phyloP scores from a whole-genome alignment of 1,284 basidiomycete genomes.

The Malassezia yamatoensis region DNA sequence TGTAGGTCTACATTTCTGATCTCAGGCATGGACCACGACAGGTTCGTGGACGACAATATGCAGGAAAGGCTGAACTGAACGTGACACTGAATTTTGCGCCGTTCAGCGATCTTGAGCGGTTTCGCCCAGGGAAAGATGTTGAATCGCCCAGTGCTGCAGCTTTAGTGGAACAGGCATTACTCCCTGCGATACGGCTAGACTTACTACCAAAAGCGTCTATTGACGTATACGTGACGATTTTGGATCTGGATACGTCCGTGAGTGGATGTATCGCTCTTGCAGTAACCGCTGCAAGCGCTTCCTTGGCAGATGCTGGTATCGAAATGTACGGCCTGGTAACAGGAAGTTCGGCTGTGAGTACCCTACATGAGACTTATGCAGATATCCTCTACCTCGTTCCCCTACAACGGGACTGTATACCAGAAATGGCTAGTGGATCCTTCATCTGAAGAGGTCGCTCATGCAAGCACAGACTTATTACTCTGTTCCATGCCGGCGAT shows the following conservation, averaged over 20 bases:
- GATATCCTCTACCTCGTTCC: conserved; percentile 2
- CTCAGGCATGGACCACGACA: conserved; percentile 65
- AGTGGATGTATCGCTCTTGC: conserved; percentile 50
- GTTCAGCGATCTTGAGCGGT: conserved; percentile 67
- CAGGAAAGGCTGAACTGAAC: conserved; percentile 74
- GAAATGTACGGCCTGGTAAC: conserved; percentile 71
- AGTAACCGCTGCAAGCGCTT: conserved; percentile 75
- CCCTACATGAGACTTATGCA: background rate
- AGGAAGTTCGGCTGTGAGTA: conserved; percentile 3
- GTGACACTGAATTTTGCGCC: conserved; percentile 95
- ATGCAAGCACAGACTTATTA: conserved; percentile 7
- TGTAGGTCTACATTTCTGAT: conserved; percentile 8
- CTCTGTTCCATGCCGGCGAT: conserved; percentile 11
- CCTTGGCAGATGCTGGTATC: conserved; percentile 76
- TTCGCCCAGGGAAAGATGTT: conserved; percentile 78
- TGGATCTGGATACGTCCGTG: conserved; percentile 80
- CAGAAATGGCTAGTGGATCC: conserved; percentile 18
- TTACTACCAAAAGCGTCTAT: conserved; percentile 84
- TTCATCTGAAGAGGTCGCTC: conserved; percentile 1
- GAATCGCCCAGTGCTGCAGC: conserved; percentile 76
- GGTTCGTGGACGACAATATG: conserved; percentile 62
- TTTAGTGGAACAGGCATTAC: conserved; percentile 73
- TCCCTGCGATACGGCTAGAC: conserved; percentile 75
- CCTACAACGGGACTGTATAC: background rate
- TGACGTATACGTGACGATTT: conserved; percentile 78